Percentiles rank a stretch among this genome's conserved stretches.
These are phyloP conservation scores for Bauhinia variegata DNA, from an alignment of 306 rosid genomes.

Conservation along the genomic window DNA sequence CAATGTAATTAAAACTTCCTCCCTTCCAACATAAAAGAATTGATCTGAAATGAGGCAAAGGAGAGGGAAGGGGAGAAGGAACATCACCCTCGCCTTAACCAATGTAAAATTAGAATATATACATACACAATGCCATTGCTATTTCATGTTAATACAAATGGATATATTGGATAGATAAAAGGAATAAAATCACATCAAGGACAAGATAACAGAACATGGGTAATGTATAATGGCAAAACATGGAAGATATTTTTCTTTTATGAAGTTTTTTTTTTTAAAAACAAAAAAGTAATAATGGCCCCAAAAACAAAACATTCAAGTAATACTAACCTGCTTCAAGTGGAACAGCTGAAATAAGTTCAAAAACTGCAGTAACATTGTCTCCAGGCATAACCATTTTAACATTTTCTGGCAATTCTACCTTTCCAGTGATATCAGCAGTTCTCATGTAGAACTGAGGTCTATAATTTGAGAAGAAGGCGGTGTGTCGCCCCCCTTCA, in stretches of 20 bases:
- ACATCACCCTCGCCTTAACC: too few species aligned
- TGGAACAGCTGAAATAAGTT: slow-evolving; percentile 83
- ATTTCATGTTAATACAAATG: too few species aligned
- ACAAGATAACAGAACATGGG: not conserved
- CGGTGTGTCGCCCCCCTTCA: slow-evolving; percentile 99
- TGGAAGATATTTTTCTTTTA: not conserved
- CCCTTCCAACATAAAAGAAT: too few species aligned
- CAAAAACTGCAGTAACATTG: slow-evolving; percentile 87
- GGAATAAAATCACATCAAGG: not conserved
- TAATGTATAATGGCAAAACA: not conserved
- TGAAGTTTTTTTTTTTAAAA: too few species aligned
- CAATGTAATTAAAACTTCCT: not conserved
- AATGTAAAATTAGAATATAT: too few species aligned
- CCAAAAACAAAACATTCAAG: not conserved
- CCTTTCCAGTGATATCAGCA: slow-evolving; percentile 93
- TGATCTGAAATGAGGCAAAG: too few species aligned
- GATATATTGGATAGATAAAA: not conserved
- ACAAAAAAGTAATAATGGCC: not conserved
- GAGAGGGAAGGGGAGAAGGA: too few species aligned
- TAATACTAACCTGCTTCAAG: slow-evolving; percentile 80
- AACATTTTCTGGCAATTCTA: slow-evolving; percentile 87
- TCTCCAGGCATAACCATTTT: slow-evolving; percentile 99
- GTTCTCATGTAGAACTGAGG: slow-evolving; percentile 99
- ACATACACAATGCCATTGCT: too few species aligned
- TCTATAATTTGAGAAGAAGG: slow-evolving; percentile 90